Conservation (phyloP, 73 alveolate genomes). For the Tetrahymena borealis region DNA sequence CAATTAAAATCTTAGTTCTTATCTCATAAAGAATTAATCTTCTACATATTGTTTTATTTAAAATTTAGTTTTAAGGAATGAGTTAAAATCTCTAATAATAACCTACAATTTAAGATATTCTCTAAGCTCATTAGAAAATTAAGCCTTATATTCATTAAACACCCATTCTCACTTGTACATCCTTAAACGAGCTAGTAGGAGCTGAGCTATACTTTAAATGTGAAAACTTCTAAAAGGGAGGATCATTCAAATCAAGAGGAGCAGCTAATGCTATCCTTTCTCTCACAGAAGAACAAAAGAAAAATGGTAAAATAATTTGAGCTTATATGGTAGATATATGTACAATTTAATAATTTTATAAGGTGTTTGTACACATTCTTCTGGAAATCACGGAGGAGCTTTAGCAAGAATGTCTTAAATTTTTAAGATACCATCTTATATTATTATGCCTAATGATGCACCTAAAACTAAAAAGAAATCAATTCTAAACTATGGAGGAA, state of each 20-base stretch:
- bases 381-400: constrained; percentile 3
- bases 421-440: not conserved
- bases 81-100: not conserved
- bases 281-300: not conserved
- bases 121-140: not conserved
- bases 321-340: not conserved
- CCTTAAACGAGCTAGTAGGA: not conserved
- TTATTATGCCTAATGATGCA: not conserved
- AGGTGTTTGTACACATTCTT: not conserved
- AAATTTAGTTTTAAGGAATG: not conserved
- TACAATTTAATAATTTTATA: not conserved
- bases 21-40: no score
- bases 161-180: not conserved
- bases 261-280: not conserved
- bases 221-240: not conserved
- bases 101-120: not conserved
- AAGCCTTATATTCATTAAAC: not conserved
- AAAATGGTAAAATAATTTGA: not conserved
- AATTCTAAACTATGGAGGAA: not conserved
- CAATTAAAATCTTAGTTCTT: no score
- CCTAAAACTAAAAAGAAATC: not conserved
- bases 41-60: no score
- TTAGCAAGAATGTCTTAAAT: not conserved
- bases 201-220: not conserved
- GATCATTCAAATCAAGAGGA: constrained; percentile 2